Conservation (phyloP, 2,329 filamentous ascomycete genomes). For the Scedosporium minutisporum region DNA sequence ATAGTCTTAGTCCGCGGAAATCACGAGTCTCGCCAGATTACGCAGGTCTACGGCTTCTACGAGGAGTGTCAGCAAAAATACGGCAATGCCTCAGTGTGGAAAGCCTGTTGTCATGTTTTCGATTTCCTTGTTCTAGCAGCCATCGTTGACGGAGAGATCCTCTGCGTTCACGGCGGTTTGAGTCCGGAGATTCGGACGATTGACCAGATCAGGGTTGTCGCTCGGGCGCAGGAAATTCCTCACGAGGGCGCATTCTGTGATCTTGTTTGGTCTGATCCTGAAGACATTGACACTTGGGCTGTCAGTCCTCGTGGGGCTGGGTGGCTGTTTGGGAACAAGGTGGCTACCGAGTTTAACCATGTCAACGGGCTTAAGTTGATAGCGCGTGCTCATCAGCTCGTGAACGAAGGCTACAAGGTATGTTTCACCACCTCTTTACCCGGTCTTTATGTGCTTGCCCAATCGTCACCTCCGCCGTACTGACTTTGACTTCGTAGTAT, state of each 20-base stretch:
- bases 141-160: conserved; percentile 96
- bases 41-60: conserved; percentile 98
- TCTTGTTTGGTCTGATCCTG: conserved; percentile 94
- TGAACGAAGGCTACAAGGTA: conserved; percentile 97
- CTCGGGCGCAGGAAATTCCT: conserved; percentile 93
- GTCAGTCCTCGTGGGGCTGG: conserved; percentile 92
- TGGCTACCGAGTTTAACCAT: conserved; percentile 94
- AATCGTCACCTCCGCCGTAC: conserved; percentile 13
- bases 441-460: neutral
- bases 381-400: conserved; percentile 91
- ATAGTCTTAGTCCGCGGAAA: conserved; percentile 96
- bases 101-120: conserved; percentile 98
- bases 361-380: conserved; percentile 96
- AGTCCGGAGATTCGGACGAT: conserved; percentile 92
- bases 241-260: conserved; percentile 98
- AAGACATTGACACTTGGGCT: conserved; percentile 94
- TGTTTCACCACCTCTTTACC: conserved; percentile 8
- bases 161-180: conserved; percentile 90
- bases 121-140: conserved; percentile 94
- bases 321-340: conserved; percentile 95
- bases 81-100: conserved; percentile 98
- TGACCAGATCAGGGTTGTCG: conserved; percentile 97
- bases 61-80: conserved; percentile 98
- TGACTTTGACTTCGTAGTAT: conserved; percentile 43
- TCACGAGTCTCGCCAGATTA: conserved; percentile 95